Conservation (phyloP, 148 eudicot species). For the Euryodendron excelsum region DNA sequence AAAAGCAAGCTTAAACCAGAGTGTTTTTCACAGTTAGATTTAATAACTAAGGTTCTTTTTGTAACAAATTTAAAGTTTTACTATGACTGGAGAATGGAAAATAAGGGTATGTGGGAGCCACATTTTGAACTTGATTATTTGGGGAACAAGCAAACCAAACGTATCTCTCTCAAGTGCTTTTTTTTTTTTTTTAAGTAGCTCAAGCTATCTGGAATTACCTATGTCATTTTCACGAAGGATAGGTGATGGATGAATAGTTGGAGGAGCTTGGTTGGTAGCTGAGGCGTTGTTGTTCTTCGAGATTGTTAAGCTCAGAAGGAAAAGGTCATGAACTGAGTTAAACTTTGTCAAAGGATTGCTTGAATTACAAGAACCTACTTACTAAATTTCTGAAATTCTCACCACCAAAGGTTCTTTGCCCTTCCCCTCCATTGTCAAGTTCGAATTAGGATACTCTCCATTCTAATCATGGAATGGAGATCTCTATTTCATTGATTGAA, state of each 20-base stretch:
- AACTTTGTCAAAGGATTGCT: neutral
- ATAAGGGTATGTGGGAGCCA: neutral
- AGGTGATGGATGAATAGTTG: neutral
- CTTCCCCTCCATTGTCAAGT: neutral
- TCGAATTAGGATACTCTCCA: too few species aligned
- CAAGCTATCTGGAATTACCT: neutral
- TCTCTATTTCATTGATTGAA: too few species aligned
- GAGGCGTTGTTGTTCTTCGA: neutral
- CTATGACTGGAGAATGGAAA: neutral
- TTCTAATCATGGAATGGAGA: too few species aligned
- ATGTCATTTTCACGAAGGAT: neutral
- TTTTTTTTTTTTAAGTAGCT: too few species aligned
- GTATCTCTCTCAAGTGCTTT: too few species aligned
- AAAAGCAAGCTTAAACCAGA: too few species aligned
- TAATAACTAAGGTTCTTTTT: too few species aligned
- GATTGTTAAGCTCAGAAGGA: neutral
- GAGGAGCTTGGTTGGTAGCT: conserved; percentile 9
- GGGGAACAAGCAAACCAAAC: neutral
- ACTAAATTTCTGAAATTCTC: neutral
- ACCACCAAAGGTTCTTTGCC: neutral
- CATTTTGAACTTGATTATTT: neutral
- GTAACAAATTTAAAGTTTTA: neutral
- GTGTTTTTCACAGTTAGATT: neutral
- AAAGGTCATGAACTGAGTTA: neutral
- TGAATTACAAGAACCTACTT: neutral